These are phyloP conservation scores for Boechera stricta DNA, from an alignment of 345 rosid genomes.

Conservation along the genomic window DNA sequence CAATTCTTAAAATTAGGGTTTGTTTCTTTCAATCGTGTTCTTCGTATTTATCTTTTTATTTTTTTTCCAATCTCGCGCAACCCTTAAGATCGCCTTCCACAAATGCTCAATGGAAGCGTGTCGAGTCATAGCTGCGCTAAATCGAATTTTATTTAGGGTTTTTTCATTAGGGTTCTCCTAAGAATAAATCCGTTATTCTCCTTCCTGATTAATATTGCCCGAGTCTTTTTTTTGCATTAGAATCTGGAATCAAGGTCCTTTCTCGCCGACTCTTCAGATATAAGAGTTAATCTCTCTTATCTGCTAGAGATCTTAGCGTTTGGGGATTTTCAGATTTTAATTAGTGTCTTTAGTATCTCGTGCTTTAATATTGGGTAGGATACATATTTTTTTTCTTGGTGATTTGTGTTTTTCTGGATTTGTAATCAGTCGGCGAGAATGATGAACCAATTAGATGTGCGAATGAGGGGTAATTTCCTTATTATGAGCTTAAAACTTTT, in stretches of 20 bases:
- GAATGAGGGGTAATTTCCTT: conserved; percentile 4
- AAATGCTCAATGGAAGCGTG: conserved; percentile 48
- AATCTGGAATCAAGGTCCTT: conserved; percentile 5
- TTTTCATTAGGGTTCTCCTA: conserved; percentile 43
- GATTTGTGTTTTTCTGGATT: not conserved
- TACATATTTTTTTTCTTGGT: not conserved
- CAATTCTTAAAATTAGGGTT: conserved; percentile 16
- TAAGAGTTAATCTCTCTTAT: not conserved
- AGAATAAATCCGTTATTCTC: not conserved
- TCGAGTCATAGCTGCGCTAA: conserved; percentile 50
- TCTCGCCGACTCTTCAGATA: conserved; percentile 18
- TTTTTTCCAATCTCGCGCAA: not conserved
- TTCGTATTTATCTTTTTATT: not conserved
- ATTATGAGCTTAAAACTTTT: conserved; percentile 24
- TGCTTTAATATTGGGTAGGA: conserved; percentile 21
- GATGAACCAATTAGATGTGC: conserved; percentile 39
- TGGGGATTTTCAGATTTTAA: conserved; percentile 23
- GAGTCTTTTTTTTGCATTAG: conserved; percentile 12
- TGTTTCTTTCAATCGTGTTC: too few species aligned
- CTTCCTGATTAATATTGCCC: conserved; percentile 19
- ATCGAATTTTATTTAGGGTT: conserved; percentile 19
- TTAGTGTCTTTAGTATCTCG: not conserved
- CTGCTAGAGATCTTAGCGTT: conserved; percentile 19
- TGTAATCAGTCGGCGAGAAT: not conserved
- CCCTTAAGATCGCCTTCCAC: conserved; percentile 55